Conservation (phyloP, 371 early-diverging fungal genomes). For the Mucor velutinosus region DNA sequence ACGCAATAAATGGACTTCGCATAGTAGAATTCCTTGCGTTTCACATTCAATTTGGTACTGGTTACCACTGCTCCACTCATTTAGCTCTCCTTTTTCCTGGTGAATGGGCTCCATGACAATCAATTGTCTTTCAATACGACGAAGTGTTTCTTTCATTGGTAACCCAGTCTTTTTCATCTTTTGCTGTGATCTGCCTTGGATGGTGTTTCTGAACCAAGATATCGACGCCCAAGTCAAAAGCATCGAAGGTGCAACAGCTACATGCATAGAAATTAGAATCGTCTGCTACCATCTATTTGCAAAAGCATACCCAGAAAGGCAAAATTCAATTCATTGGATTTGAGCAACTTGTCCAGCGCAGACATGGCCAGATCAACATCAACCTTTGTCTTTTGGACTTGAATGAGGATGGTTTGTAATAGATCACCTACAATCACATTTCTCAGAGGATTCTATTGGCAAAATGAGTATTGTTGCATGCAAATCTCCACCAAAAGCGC, state of each 20-base stretch:
- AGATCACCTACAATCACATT: slow-evolving; percentile 71
- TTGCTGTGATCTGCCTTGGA: slow-evolving; percentile 36
- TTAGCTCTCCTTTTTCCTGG: neutral
- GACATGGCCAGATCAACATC: slow-evolving; percentile 92
- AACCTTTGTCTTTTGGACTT: slow-evolving; percentile 89
- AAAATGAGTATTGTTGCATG: neutral
- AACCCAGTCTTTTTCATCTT: slow-evolving; percentile 32
- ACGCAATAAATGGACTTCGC: slow-evolving; percentile 68
- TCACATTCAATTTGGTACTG: slow-evolving; percentile 50
- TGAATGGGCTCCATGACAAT: slow-evolving; percentile 25
- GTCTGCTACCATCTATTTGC: slow-evolving; percentile 9
- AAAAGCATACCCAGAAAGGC: slow-evolving; percentile 66
- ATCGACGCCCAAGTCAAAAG: slow-evolving; percentile 57
- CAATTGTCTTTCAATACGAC: slow-evolving; percentile 53
- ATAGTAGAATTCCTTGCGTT: slow-evolving; percentile 73
- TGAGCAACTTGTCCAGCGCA: slow-evolving; percentile 90
- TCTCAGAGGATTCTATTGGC: slow-evolving; percentile 57
- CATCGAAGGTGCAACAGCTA: slow-evolving; percentile 69
- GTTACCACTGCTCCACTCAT: slow-evolving; percentile 18
- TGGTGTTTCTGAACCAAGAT: slow-evolving; percentile 48
- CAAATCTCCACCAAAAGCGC: neutral
- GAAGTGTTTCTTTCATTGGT: slow-evolving; percentile 44
- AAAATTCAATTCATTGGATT: slow-evolving; percentile 96
- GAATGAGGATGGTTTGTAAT: slow-evolving; percentile 86
- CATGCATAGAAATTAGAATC: neutral